Base-by-base conservation (phyloP, 768 basidiomycete genomes). In the Suillus clintonianus region DNA sequence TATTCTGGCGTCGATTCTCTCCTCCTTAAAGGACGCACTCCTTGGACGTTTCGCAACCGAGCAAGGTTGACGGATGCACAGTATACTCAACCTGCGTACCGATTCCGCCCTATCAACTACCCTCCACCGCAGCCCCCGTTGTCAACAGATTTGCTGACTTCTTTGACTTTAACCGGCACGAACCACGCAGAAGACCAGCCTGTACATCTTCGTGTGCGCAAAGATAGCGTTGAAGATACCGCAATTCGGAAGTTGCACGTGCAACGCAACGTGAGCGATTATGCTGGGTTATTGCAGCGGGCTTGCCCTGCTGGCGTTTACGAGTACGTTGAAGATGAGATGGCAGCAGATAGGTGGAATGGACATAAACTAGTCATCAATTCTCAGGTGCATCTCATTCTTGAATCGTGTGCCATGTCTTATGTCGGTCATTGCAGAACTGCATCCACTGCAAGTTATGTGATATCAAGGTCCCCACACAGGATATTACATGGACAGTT, bases 161-260 rank as follows among this genome's bases (percentile, higher is more conserved):
- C 91, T 39, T 84, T 99, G 42, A 83, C 92, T 3, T 83, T 97
- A 50, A 97, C 97, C 8, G 93, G 92, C 0, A 98, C 97, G 17
- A 97, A 97, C 72, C 97, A 99, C 71, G 89, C 91, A n/a, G 97
- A 99, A 74, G 95, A 98, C 74, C 95, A 98, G 74, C 94, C 90
- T 3, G 81, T 94, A 15, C 97, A 99, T 77, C 81, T 99, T 55
- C 83, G 90, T 37, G 86, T 97, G 74, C 88, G 77, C 51, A 70
- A 69, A 63, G 68, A 74, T 39, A 60, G 43, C 6, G 17, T 72
- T 9, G 84, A 86, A 56, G 85, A 83, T 47, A 68, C 79, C 14
- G 74, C 74, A 30, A 74, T 81, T 37, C 78, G 86, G 57, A 77
- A 78, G 54, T 80, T 85, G 27, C 97, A 99, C 72, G 93, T 97